Conservation (phyloP, 768 basidiomycete species). For the Favolaschia claudopus region DNA sequence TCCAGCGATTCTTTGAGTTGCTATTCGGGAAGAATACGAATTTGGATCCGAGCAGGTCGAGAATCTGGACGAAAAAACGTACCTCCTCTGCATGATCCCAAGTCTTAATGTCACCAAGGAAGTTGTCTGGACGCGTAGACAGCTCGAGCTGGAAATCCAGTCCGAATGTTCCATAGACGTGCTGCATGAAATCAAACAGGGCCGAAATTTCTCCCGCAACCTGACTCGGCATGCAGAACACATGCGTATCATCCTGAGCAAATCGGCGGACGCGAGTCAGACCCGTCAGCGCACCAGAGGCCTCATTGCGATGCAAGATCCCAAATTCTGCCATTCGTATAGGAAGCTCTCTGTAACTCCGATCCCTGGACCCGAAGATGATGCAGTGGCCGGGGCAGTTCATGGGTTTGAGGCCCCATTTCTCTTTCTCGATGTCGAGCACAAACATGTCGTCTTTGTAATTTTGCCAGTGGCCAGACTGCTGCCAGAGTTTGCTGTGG, state of each 20-base stretch:
- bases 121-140: conserved; percentile 96
- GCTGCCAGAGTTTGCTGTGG: conserved; percentile 96
- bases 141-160: conserved; percentile 94
- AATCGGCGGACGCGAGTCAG: conserved; percentile 93
- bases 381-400: conserved; percentile 98
- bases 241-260: conserved; percentile 97
- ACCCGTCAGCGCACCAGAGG: conserved; percentile 92
- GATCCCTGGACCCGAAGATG: conserved; percentile 93
- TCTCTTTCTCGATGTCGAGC: conserved; percentile 94
- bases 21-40: conserved; percentile 47
- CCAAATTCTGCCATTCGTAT: conserved; percentile 99
- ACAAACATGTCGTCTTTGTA: conserved; percentile 98
- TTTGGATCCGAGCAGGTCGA: background rate
- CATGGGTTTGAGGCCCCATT: conserved; percentile 98
- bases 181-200: conserved; percentile 94
- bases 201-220: conserved; percentile 86
- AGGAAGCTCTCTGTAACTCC: conserved; percentile 94
- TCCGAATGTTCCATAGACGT: conserved; percentile 92
- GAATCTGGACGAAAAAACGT: conserved; percentile 28
- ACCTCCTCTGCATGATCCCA: conserved; percentile 92
- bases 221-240: conserved; percentile 96
- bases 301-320: conserved; percentile 96
- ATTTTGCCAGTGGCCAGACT: conserved; percentile 97
- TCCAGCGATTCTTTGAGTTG: conserved; percentile 88
- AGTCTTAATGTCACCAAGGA: conserved; percentile 85